phyloP scores from a whole-genome alignment of 306 rosid species.

The Glycyrrhiza uralensis region DNA sequence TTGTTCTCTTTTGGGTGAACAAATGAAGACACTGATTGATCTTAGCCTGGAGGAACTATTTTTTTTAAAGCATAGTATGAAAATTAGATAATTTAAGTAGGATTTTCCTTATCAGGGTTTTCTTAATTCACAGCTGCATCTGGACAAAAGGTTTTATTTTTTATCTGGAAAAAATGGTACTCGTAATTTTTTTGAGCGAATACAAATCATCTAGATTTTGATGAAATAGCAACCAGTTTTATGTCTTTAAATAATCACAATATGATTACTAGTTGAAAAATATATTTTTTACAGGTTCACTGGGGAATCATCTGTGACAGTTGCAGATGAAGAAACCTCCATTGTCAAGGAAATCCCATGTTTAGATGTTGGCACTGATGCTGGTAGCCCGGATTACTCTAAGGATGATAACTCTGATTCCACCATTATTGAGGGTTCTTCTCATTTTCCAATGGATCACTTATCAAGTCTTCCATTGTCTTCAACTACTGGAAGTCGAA shows the following conservation, averaged over 20 bases:
- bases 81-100: background rate
- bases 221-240: background rate
- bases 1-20: background rate
- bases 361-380: constrained; percentile 20
- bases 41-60: constrained; percentile 7
- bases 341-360: constrained; percentile 57
- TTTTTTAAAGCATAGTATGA: background rate
- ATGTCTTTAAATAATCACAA: background rate
- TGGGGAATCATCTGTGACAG: constrained; percentile 35
- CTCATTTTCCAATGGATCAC: constrained; percentile 40
- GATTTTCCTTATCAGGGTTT: background rate
- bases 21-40: constrained; percentile 1
- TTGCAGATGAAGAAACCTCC: constrained; percentile 45
- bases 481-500: constrained; percentile 26
- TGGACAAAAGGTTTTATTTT: background rate
- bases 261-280: constrained; percentile 25
- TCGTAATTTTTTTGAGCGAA: too few relatives aligned
- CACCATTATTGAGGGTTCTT: constrained; percentile 48
- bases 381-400: constrained; percentile 48
- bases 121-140: constrained; percentile 7
- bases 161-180: too few relatives aligned
- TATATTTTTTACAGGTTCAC: constrained; percentile 46
- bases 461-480: constrained; percentile 25
- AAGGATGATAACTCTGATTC: constrained; percentile 50
- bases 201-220: background rate